A percentile compares a stretch with the other conserved stretches of the same genome.
These are phyloP conservation scores for Plectosphaerella cucumerina DNA, from an alignment of 2,329 filamentous ascomycete species.

Conservation along the genomic window DNA sequence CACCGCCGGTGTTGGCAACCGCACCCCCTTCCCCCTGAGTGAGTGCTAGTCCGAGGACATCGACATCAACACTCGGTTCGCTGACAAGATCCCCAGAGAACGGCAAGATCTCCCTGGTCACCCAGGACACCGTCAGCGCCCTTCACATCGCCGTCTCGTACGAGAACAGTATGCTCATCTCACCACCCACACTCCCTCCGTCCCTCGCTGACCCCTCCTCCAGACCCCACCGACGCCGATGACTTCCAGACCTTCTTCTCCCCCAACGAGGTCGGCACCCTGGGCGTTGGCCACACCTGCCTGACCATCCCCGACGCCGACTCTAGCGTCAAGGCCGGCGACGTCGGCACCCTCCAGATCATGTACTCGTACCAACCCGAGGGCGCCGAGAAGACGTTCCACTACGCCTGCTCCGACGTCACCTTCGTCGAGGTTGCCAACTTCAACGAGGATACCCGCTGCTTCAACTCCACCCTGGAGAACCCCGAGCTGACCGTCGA, in stretches of 20 bases:
- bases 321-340: conserved; percentile 28
- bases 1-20: conserved; percentile 36
- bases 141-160: conserved; percentile 51
- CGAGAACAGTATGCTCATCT: conserved; percentile 33
- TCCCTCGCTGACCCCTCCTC: neutral
- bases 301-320: conserved; percentile 31
- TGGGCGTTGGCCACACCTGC: conserved; percentile 43
- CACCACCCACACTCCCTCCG: too few species aligned
- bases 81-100: conserved; percentile 34
- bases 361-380: conserved; percentile 40
- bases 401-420: conserved; percentile 47
- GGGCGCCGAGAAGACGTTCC: conserved; percentile 37
- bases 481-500: conserved; percentile 18
- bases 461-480: conserved; percentile 38
- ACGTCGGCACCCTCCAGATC: conserved; percentile 45
- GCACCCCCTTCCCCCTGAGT: conserved; percentile 55
- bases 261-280: conserved; percentile 26
- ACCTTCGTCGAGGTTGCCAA: conserved; percentile 30
- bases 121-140: conserved; percentile 53
- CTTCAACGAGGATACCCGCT: conserved; percentile 29
- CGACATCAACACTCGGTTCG: neutral
- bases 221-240: conserved; percentile 32
- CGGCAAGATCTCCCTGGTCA: conserved; percentile 50
- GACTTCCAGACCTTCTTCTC: conserved; percentile 36
- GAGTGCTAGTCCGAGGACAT: conserved; percentile 14